These are phyloP conservation scores for Pleurotus ostreatus DNA, from an alignment of 768 basidiomycete genomes.

Conservation along the genomic window DNA sequence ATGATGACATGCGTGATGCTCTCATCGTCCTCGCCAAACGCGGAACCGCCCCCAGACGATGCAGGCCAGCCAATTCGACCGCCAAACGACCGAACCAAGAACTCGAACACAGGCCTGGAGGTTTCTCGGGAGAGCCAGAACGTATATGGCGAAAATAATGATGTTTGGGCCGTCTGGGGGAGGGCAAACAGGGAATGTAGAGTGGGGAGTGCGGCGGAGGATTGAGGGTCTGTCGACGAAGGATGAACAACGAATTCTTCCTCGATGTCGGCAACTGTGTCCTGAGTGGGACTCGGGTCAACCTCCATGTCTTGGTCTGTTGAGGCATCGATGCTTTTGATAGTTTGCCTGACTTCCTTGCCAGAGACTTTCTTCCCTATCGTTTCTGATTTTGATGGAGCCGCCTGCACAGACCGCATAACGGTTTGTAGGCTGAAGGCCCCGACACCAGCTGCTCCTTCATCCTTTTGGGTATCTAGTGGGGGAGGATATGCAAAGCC, in stretches of 20 bases:
- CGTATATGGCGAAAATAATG: conserved; percentile 79
- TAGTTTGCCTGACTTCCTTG: conserved; percentile 57
- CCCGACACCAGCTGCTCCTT: conserved; percentile 81
- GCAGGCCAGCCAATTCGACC: conserved; percentile 88
- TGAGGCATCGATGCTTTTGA: conserved; percentile 45
- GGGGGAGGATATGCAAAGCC: conserved; percentile 95
- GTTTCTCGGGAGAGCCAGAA: conserved; percentile 95
- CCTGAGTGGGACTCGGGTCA: conserved; percentile 34
- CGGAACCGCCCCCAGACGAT: conserved; percentile 79
- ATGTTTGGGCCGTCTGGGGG: conserved; percentile 51
- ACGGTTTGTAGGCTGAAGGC: conserved; percentile 73
- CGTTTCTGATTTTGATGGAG: conserved; percentile 39
- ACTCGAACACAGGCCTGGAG: conserved; percentile 89
- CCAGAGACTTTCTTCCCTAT: conserved; percentile 42
- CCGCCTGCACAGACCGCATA: conserved; percentile 21
- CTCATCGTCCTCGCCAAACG: conserved; percentile 71
- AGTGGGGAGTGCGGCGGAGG: conserved; percentile 55
- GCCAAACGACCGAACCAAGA: conserved; percentile 87
- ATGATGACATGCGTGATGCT: conserved; percentile 94
- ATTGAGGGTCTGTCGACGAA: conserved; percentile 46
- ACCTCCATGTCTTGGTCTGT: conserved; percentile 20
- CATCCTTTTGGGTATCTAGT: conserved; percentile 77
- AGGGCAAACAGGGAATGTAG: conserved; percentile 61
- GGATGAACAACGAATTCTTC: conserved; percentile 71
- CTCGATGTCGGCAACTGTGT: conserved; percentile 33